phyloP scores from a whole-genome alignment of 2,329 filamentous ascomycete species.

The Xylaria polymorpha region DNA sequence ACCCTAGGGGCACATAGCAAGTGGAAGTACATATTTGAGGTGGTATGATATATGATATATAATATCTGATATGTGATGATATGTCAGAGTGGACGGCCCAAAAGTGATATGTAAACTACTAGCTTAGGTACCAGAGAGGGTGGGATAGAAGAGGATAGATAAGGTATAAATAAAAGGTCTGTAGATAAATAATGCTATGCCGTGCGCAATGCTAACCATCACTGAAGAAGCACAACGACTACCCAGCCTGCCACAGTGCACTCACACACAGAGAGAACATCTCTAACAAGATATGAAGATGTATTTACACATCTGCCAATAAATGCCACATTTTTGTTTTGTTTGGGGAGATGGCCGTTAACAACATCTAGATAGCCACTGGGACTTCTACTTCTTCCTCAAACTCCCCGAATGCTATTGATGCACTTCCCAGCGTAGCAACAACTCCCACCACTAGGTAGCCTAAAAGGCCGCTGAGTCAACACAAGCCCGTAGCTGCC shows the following conservation, averaged over 20 bases:
- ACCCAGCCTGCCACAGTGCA: not conserved
- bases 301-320: constrained; percentile 19
- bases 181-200: constrained; percentile 17
- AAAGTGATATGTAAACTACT: not conserved
- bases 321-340: constrained; percentile 6
- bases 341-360: not conserved
- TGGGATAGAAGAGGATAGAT: not conserved
- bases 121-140: not conserved
- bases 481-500: not conserved
- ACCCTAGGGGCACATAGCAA: too few species aligned
- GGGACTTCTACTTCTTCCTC: constrained; percentile 1
- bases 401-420: not conserved
- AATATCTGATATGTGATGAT: too few species aligned
- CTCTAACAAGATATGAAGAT: constrained; percentile 18
- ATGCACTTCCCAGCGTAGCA: not conserved
- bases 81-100: too few species aligned
- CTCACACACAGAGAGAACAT: not conserved
- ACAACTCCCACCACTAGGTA: not conserved
- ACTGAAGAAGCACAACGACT: not conserved
- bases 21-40: not conserved
- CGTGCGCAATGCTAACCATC: constrained; percentile 24
- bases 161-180: not conserved
- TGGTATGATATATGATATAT: too few species aligned
- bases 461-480: not conserved
- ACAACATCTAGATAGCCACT: not conserved